phyloP scores from a whole-genome alignment of 2,329 filamentous ascomycete species.

The Dothistroma septosporum region DNA sequence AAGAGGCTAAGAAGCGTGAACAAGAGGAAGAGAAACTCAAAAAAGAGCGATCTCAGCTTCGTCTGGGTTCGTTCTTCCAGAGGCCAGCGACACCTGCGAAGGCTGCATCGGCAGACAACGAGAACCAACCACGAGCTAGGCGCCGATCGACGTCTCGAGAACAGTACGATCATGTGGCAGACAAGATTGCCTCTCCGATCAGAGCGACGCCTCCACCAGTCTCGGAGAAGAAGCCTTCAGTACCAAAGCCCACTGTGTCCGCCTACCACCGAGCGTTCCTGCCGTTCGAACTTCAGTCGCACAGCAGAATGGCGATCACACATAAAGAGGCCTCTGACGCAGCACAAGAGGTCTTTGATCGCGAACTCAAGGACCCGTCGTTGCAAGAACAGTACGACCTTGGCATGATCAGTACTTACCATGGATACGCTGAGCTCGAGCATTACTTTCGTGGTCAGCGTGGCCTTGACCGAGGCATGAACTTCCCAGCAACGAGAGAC shows the following conservation, averaged over 20 bases:
- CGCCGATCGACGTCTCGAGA: slow-evolving; percentile 36
- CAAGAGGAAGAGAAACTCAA: slow-evolving; percentile 32
- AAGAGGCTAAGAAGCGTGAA: slow-evolving; percentile 30
- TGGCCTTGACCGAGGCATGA: slow-evolving; percentile 19
- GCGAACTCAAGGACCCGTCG: slow-evolving; percentile 28
- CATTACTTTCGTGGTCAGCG: slow-evolving; percentile 19
- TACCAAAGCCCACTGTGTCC: slow-evolving; percentile 30
- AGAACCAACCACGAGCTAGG: slow-evolving; percentile 28
- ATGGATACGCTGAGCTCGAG: slow-evolving; percentile 8
- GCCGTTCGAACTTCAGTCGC: slow-evolving; percentile 72
- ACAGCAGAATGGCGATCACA: slow-evolving; percentile 64
- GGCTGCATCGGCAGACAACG: slow-evolving; percentile 10
- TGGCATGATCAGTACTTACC: slow-evolving; percentile 24
- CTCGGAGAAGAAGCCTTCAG: slow-evolving; percentile 15
- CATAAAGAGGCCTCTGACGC: slow-evolving; percentile 18
- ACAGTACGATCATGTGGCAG: slow-evolving; percentile 28
- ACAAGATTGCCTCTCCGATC: slow-evolving; percentile 27
- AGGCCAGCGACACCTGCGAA: slow-evolving; percentile 37
- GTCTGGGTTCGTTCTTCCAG: slow-evolving; percentile 44
- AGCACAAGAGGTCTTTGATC: slow-evolving; percentile 30
- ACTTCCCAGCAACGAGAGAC: slow-evolving; percentile 19
- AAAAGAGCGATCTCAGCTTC: slow-evolving; percentile 33
- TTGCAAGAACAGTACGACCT: slow-evolving; percentile 32
- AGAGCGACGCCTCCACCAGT: slow-evolving; percentile 21
- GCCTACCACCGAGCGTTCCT: slow-evolving; percentile 64